These are phyloP conservation scores for Boletus rubroflammeus DNA, from an alignment of 768 basidiomycete genomes.

Conservation along the genomic window DNA sequence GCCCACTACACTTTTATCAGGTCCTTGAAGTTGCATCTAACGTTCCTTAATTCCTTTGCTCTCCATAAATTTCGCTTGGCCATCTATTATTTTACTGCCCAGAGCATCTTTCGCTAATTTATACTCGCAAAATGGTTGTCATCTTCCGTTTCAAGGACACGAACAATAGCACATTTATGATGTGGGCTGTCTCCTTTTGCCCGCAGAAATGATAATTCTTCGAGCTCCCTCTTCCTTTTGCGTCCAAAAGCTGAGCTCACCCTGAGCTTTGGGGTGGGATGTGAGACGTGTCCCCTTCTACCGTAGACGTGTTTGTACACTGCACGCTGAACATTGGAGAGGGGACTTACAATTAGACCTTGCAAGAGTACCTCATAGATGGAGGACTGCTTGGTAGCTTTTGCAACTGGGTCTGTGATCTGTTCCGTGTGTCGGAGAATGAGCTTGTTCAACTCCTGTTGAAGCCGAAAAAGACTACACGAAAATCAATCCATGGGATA, in stretches of 20 bases:
- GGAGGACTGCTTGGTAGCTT: constrained; percentile 63
- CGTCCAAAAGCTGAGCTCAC: constrained; percentile 84
- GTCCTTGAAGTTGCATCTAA: constrained; percentile 13
- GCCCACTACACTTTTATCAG: constrained; percentile 8
- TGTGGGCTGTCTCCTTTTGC: constrained; percentile 27
- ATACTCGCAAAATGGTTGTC: constrained; percentile 16
- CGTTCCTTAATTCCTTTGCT: constrained; percentile 8
- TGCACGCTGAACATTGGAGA: background rate
- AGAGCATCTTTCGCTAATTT: constrained; percentile 20
- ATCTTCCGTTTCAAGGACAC: constrained; percentile 9
- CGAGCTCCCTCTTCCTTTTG: constrained; percentile 80
- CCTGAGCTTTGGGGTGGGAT: constrained; percentile 81
- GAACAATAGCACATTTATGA: constrained; percentile 20
- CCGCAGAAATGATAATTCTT: constrained; percentile 47
- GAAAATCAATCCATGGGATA: background rate
- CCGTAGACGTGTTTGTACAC: background rate
- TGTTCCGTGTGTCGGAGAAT: constrained; percentile 70
- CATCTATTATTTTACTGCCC: constrained; percentile 12
- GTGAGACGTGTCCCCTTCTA: constrained; percentile 67
- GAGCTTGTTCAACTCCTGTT: constrained; percentile 78
- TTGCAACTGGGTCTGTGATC: constrained; percentile 55
- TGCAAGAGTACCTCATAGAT: constrained; percentile 77
- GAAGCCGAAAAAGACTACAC: constrained; percentile 73
- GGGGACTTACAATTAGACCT: constrained; percentile 62
- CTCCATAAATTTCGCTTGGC: background rate